Evolutionary conservation across 108 stramenopile species (phyloP).

Genomic region (Skeletonema marinoi): DNA sequence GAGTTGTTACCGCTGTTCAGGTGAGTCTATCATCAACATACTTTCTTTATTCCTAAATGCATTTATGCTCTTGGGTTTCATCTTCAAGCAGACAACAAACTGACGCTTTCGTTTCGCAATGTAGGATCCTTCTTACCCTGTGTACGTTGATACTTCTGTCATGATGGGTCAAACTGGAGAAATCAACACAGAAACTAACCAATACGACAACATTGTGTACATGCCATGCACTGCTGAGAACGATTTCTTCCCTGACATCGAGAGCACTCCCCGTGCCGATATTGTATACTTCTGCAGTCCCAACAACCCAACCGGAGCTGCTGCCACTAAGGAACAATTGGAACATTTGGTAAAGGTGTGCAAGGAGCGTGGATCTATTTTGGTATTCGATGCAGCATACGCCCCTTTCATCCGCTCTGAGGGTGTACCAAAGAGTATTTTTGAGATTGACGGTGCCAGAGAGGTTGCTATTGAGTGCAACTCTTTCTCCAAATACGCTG

Average conservation of each 20-base stretch:
- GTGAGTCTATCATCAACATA: slow-evolving; percentile 5
- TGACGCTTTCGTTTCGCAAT: background rate
- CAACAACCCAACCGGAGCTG: slow-evolving; percentile 98
- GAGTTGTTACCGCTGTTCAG: slow-evolving; percentile 92
- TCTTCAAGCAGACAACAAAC: background rate
- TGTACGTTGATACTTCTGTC: slow-evolving; percentile 94
- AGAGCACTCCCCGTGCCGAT: slow-evolving; percentile 85
- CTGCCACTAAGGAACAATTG: slow-evolving; percentile 91
- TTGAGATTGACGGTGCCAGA: slow-evolving; percentile 94
- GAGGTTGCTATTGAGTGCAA: slow-evolving; percentile 96
- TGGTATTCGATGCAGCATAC: slow-evolving; percentile 98
- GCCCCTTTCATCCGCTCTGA: slow-evolving; percentile 95
- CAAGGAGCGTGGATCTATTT: slow-evolving; percentile 89
- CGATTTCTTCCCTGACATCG: slow-evolving; percentile 96
- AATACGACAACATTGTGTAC: slow-evolving; percentile 98
- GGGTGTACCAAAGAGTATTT: slow-evolving; percentile 95
- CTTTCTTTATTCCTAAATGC: background rate
- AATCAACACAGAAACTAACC: slow-evolving; percentile 80
- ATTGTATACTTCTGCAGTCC: slow-evolving; percentile 96
- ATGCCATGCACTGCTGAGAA: slow-evolving; percentile 94
- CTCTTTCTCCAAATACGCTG: slow-evolving; percentile 93
- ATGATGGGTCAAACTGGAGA: slow-evolving; percentile 96
- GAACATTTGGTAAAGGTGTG: slow-evolving; percentile 87
- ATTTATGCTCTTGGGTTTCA: background rate
- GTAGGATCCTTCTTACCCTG: slow-evolving; percentile 94